Percentiles rank a stretch among this genome's conserved stretches.
These are phyloP conservation scores for Xylaria hypoxylon DNA, from an alignment of 2,329 filamentous ascomycete species.

Conservation along the genomic window DNA sequence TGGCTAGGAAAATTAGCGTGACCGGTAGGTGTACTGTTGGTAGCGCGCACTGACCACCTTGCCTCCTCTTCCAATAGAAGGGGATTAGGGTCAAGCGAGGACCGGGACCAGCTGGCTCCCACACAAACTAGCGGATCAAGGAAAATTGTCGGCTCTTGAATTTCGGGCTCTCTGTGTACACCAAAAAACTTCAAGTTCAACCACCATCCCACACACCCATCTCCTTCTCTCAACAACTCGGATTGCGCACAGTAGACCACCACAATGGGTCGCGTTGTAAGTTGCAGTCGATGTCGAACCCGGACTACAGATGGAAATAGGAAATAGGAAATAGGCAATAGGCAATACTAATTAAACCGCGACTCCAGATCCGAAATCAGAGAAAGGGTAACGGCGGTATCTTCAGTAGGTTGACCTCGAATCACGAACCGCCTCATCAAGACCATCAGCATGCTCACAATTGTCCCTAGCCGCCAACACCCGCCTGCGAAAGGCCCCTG, in stretches of 20 bases:
- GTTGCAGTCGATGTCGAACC: constrained; percentile 33
- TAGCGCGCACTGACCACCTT: constrained; percentile 37
- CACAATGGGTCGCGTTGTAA: constrained; percentile 55
- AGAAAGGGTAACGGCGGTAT: constrained; percentile 54
- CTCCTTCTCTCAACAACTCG: constrained; percentile 48
- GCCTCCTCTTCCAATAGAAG: not conserved
- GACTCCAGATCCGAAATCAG: constrained; percentile 70
- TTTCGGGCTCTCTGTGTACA: constrained; percentile 43
- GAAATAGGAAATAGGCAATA: too few species aligned
- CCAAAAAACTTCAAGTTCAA: constrained; percentile 46
- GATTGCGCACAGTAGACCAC: constrained; percentile 52
- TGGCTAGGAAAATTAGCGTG: not conserved
- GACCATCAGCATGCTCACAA: constrained; percentile 39
- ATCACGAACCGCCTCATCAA: constrained; percentile 16
- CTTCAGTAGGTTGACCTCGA: constrained; percentile 50
- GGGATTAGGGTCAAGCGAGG: constrained; percentile 50
- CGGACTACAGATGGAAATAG: not conserved
- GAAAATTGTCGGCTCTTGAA: constrained; percentile 51
- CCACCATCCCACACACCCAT: constrained; percentile 38
- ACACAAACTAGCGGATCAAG: constrained; percentile 49
- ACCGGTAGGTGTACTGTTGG: too few species aligned
- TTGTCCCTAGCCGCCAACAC: constrained; percentile 74
- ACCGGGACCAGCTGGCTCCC: constrained; percentile 44
- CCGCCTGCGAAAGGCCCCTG: constrained; percentile 93
- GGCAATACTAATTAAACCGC: constrained; percentile 29